Base-by-base conservation (phyloP, 2,329 filamentous ascomycete genomes). In the Paecilomyces variotii region DNA sequence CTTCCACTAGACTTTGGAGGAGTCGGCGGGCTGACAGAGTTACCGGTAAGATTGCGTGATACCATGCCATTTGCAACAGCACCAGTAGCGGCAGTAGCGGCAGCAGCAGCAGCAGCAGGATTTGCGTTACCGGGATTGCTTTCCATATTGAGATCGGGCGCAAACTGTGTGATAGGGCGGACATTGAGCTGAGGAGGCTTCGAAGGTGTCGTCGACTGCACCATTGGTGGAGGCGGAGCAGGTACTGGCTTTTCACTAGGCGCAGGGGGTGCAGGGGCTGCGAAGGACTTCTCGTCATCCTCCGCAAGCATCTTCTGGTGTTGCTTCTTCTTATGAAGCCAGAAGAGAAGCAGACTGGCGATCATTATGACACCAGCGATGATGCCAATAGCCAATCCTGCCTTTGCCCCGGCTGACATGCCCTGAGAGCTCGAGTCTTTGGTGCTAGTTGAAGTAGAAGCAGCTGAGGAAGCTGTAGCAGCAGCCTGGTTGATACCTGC, bases 311-410 rank as follows among this genome's bases (percentile, higher is more conserved):
- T 72, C 65, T 82, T 76, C 54, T 83, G 76, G 61, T 77, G 72
- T 62, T 82, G 77, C 71, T 87, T 84, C 81, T 87, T 89, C 79
- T 87, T 90, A 69, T 83, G 87, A 70, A 91, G 82, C 60, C 90
- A 72, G 72, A 95, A 86, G 69, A 90, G 87, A 24, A 89, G 79
- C 25, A 89, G 71, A n/a, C 86, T 78, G 30, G 85, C 84, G 27
- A 94, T 71, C 2, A 87, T 74, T 32, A 87, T 83, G 27, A 96
- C 66, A 54, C 84, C 84, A 5, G 87, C 79, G 32, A 97, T 75
- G 54, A 95, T 84, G 68, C 91, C 92, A 70, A 97, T 86, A 4
- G 88, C 90, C 61, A 97, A 83, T 60, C 94, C 94, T 51, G 91
- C 92, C 74, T 91, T 94, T 30, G 76, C 79, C 56, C 77, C 77